Evolutionary conservation across 1,284 basidiomycete genomes (phyloP), one percentile per base, ranked within the genome.

Genomic region (Neonothopanus nambi): DNA sequence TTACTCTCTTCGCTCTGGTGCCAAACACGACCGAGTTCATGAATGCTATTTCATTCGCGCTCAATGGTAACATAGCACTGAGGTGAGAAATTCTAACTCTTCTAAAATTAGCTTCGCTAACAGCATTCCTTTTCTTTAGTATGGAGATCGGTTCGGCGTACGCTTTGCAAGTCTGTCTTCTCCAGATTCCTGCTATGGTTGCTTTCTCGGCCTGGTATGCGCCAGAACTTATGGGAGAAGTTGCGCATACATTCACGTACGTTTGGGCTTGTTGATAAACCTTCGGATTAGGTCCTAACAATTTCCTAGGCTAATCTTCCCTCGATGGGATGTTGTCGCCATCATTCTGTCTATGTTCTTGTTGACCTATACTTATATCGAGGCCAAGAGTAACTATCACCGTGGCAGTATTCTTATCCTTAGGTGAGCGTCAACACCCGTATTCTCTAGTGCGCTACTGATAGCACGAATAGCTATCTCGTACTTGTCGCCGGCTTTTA

Each of bases 121-220:
- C 48, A 12, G 26, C 23, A 36, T 28, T 11, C 3, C 18, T 21
- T 33, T 20, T 49, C 11, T 13, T n/a, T 59, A 97, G 94, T 71
- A 97, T 99, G 94, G 97, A 99, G 73, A 99, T 99, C 61, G 97
- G 97, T 13, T 98, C 95, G 0, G 97, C 97, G 1, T 99, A 99
- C 69, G 97, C 96, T 3, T 79, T 99, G 5, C 97, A 99, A 73
- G 97, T 99, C 17, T 99, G 97, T 70, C 77, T 99, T 52, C 82
- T 99, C 20, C 97, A 99, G 72, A 95, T 99, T 43, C 97, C 97
- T 1, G 94, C 95, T 2, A 98, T 99, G 95, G 95, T 99, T 12
- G 95, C 93, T 0, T 99, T 99, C 70, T 95, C 93, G 38, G 95
- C 95, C 1, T 92, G 92, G 82, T 97, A 96, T 69, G 85, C 87